Base-by-base conservation (phyloP, 768 basidiomycete species). In the Asterophora parasitica region DNA sequence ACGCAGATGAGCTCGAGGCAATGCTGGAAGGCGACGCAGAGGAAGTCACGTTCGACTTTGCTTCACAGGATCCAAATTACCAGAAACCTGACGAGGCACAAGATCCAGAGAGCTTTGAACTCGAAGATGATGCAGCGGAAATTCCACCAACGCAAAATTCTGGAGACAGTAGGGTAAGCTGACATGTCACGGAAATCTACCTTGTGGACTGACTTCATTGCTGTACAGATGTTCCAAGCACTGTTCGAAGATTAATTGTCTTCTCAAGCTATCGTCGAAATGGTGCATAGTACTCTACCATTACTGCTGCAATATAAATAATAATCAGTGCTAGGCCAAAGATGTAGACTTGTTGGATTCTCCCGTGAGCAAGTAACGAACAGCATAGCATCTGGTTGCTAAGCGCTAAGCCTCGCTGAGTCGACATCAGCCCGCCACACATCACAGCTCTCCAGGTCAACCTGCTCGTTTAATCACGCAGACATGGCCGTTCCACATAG, bases 1-100 rank as follows among this genome's bases (percentile, higher is more conserved):
- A 73, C 49, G 71, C 64, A 4, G 74, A 79, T 17, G 85, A 88
- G 59, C 63, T 88, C 30, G 72, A 67, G 16, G 79, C 74, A 19
- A 72, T 85, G 69, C 62, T 84, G 15, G 78, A 79, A 44, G 81
- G 70, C 20, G 80, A 82, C 2, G 81, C 74, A 9, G 78, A 78
- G 50, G 82, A 84, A 56, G 75, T 76, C 3, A 66, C 64, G 16
- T 72, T 70, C 48, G 67, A 66, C 33, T 61, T 62, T 30, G 53
- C 62, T 16, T 66, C 66, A 1, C 67, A 70, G 46, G 50, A 46
- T 27, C 50, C 50, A 28, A 49, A 27, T 35, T 33, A 46, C 44
- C 50, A 50, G 37, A 44, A 20, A 4, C 48, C 38, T 11, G 59
- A 56, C 23, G 58, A 58, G 34, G 62, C 58, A 19, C 51, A 44